Evolutionary conservation across 2,329 filamentous ascomycete species (phyloP), one percentile per base, ranked within the genome.

Genomic region (Rutstroemia sp.): DNA sequence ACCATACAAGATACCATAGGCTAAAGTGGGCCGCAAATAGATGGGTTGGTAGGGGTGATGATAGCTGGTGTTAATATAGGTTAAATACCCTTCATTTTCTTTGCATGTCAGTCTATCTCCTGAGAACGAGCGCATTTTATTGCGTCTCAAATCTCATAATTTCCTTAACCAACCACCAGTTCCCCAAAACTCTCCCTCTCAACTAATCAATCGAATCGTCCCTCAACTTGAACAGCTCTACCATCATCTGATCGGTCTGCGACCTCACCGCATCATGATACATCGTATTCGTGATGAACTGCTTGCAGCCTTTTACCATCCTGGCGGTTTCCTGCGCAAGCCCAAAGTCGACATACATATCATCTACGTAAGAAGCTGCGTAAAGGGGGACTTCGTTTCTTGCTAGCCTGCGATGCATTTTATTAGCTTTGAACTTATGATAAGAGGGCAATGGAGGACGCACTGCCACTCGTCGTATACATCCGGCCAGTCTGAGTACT

Each of bases 331-430:
- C 82, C 64, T 81, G 78, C 8, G 88, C 87, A 54, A 91, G 74
- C 6, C 82, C 82, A 63, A 82, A 88, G 67, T 95, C 88, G 30
- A 97, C 92, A 66, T 95, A 96, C 88, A 96, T 94, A 68, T 96
- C 91, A 60, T 96, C 87, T 4, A 89, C 70, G 64, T 88, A 97
- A 2, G 83, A 87, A 0, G 88, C 89, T 1, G 91, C 87, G 67
- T 94, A 96, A 0, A 95, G 83, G 0, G 92, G 92, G 0, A 96
- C 89, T 57, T 84, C 77, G 65, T 96, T 96, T 64, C 78, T 80
- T 17, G 78, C 79, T 48, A 96, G 76, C 19, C 42, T 45, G 42
- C 23, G 10, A 21, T 12, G 3, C n/a, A 10, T 3, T 2, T 19
- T 41, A 19, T 41, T 14, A 41, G 39, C 39, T 41, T 41, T 7